phyloP scores from a whole-genome alignment of 495 filamentous ascomycete species.

The Friedmanniomyces endolithicus region DNA sequence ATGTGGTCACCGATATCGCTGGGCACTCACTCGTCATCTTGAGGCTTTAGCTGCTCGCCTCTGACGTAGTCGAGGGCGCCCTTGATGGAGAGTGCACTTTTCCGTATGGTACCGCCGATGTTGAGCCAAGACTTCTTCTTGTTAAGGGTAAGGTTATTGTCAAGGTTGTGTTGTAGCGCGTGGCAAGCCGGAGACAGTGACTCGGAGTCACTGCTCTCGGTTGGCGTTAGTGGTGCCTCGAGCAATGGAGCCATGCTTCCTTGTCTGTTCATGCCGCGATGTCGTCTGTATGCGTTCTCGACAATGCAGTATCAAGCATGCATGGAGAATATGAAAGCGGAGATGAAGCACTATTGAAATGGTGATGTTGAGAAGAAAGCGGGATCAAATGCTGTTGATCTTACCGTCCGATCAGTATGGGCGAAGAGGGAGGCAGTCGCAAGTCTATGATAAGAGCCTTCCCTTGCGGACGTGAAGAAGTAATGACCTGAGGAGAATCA shows the following conservation, averaged over 20 bases:
- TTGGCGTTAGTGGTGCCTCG: neutral
- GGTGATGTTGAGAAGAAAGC: too few species aligned
- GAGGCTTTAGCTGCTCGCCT: neutral
- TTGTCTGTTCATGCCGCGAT: neutral
- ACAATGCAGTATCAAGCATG: too few species aligned
- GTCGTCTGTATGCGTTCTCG: too few species aligned
- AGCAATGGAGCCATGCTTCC: constrained; percentile 1
- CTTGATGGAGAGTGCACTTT: neutral
- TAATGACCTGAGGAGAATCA: too few species aligned
- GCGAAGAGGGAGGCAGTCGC: too few species aligned
- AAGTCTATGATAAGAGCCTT: too few species aligned
- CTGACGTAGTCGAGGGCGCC: constrained; percentile 1
- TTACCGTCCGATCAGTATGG: too few species aligned
- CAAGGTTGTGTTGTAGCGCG: neutral
- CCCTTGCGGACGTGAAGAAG: too few species aligned
- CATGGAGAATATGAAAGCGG: too few species aligned
- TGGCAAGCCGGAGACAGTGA: neutral
- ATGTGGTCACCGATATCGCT: neutral
- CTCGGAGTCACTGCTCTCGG: neutral
- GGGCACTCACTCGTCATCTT: neutral
- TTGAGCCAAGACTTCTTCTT: constrained; percentile 4
- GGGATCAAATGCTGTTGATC: too few species aligned
- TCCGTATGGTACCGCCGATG: neutral
- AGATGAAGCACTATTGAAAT: too few species aligned
- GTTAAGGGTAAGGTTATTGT: neutral